Percentiles rank a stretch among this genome's conserved stretches.
Conservation (phyloP, 495 filamentous ascomycete genomes). For the Pyronema domesticum region DNA sequence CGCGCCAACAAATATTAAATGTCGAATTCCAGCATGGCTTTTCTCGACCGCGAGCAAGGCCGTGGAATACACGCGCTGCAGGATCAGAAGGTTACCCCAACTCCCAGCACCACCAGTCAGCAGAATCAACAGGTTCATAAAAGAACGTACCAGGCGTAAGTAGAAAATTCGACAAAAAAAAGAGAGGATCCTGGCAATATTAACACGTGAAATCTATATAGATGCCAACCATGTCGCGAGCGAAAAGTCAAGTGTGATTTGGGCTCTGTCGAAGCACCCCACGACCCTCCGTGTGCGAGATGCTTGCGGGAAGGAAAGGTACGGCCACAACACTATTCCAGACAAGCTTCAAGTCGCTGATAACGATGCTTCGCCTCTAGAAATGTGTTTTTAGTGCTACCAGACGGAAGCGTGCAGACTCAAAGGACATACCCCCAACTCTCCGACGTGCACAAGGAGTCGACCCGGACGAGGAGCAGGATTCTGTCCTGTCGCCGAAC, state of each 20-base stretch:
- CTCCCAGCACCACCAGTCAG: not conserved
- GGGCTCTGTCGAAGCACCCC: conserved; percentile 83
- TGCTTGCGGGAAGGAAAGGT: conserved; percentile 58
- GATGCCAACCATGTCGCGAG: conserved; percentile 73
- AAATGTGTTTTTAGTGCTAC: conserved; percentile 97
- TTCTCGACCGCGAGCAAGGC: too few relatives aligned
- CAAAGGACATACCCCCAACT: conserved; percentile 29
- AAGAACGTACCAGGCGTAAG: conserved; percentile 42
- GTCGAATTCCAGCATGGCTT: too few relatives aligned
- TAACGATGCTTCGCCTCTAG: not conserved
- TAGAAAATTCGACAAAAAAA: too few relatives aligned
- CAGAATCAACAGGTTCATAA: conserved; percentile 21
- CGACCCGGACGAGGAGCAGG: conserved; percentile 16
- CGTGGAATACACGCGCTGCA: too few relatives aligned
- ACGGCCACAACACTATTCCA: not conserved
- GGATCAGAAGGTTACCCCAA: not conserved
- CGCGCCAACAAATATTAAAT: too few relatives aligned
- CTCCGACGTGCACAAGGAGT: conserved; percentile 37
- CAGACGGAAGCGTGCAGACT: conserved; percentile 71
- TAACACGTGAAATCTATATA: not conserved
- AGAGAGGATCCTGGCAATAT: too few relatives aligned
- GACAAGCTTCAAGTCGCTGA: not conserved
- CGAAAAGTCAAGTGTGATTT: conserved; percentile 89
- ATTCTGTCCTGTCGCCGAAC: not conserved
- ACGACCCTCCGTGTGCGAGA: conserved; percentile 83